Evolutionary conservation across 106 monocot species (phyloP).

Genomic region (Dioscorea alata): DNA sequence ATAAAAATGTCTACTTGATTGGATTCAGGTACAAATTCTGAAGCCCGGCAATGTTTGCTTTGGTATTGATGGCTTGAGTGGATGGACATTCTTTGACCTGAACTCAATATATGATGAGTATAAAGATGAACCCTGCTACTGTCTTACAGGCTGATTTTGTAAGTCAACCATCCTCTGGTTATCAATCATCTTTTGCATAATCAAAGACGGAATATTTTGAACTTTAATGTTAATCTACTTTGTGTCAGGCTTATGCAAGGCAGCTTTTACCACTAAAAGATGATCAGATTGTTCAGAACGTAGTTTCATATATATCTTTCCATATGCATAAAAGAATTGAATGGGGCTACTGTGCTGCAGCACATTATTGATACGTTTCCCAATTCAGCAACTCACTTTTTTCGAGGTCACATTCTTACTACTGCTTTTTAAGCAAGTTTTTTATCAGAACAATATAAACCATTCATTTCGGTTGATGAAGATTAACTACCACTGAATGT

Average conservation of each 20-base stretch:
- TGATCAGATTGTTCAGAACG: conserved; percentile 52
- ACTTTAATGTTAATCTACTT: background rate
- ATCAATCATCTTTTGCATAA: background rate
- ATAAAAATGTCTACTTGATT: background rate
- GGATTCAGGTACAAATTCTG: conserved; percentile 45
- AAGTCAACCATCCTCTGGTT: conserved; percentile 13
- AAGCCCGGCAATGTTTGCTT: conserved; percentile 48
- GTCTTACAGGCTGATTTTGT: conserved; percentile 67
- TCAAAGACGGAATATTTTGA: no score
- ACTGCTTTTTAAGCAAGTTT: no score
- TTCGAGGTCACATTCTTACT: conserved; percentile 44
- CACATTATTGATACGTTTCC: conserved; percentile 43
- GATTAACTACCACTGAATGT: no score
- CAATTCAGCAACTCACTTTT: conserved; percentile 57
- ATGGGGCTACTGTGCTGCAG: conserved; percentile 40
- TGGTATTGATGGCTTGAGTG: conserved; percentile 44
- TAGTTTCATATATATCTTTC: conserved; percentile 44
- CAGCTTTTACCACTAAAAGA: conserved; percentile 52
- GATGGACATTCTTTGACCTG: conserved; percentile 60
- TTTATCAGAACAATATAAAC: no score
- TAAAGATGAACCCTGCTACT: conserved; percentile 41
- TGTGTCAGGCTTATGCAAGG: conserved; percentile 60
- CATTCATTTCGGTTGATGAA: no score
- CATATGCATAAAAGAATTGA: conserved; percentile 49
- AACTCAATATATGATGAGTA: conserved; percentile 67